Percentiles rank a stretch among this genome's conserved stretches.
Conservation (phyloP, 345 rosid genomes). For the Eucalyptus cladocalyx region DNA sequence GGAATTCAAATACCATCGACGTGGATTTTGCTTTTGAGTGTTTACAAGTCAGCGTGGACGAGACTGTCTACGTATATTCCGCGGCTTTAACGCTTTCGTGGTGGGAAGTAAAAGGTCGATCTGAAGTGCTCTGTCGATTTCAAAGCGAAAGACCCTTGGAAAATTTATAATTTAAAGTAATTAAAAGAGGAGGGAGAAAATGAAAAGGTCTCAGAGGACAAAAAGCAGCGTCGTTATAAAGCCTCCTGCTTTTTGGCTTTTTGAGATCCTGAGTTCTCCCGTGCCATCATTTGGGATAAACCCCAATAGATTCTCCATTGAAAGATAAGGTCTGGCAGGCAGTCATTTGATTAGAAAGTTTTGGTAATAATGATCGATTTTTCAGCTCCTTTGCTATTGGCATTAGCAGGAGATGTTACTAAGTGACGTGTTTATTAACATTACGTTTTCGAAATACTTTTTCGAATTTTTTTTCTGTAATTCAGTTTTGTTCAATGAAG, state of each 20-base stretch:
- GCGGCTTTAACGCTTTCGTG: neutral
- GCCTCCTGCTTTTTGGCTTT: neutral
- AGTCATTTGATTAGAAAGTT: neutral
- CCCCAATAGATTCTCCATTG: neutral
- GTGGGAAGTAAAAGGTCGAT: neutral
- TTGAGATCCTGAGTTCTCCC: neutral
- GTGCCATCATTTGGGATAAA: neutral
- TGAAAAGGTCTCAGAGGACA: neutral
- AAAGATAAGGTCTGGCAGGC: neutral
- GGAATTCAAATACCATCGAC: neutral
- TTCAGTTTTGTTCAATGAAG: neutral
- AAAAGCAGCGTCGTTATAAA: neutral
- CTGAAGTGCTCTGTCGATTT: neutral
- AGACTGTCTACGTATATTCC: neutral
- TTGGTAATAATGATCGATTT: neutral
- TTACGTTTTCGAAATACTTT: neutral
- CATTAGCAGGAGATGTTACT: neutral
- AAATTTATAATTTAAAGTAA: neutral
- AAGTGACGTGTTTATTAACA: neutral
- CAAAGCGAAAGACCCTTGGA: neutral
- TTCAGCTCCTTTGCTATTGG: neutral
- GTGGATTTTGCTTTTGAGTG: neutral
- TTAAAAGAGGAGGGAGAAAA: neutral
- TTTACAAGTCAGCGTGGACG: neutral
- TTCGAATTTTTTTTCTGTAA: fast-evolving